Evolutionary conservation across 129 eudicot genomes (phyloP).

Genomic region (Chrysanthemum makinoi): DNA sequence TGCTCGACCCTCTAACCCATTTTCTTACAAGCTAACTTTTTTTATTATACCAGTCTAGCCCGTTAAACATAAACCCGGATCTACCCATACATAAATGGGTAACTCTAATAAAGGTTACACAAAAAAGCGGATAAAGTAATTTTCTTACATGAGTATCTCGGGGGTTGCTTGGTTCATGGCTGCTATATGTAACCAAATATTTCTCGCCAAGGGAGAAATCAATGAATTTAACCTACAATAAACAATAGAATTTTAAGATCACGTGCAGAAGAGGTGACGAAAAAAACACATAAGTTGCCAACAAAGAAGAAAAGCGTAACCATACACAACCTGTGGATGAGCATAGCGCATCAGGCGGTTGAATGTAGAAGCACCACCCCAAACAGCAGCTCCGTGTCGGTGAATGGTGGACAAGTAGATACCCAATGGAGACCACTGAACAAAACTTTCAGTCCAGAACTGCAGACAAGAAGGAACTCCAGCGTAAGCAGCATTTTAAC

Average conservation of each 20-base stretch:
- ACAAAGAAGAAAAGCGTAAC: neutral
- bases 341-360: slow-evolving; percentile 42
- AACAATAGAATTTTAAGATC: slow-evolving; percentile 3
- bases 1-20: too few species aligned
- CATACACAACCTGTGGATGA: slow-evolving; percentile 34
- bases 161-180: slow-evolving; percentile 91
- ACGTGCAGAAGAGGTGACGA: neutral
- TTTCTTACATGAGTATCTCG: slow-evolving; percentile 60
- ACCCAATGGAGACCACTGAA: slow-evolving; percentile 91
- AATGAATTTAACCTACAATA: slow-evolving; percentile 66
- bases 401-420: slow-evolving; percentile 88
- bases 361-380: slow-evolving; percentile 57
- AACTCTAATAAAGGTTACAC: neutral
- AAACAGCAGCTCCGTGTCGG: slow-evolving; percentile 76
- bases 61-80: too few species aligned
- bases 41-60: too few species aligned
- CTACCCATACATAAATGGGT: too few species aligned
- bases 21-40: too few species aligned
- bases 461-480: slow-evolving; percentile 21
- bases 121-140: too few species aligned
- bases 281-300: neutral
- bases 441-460: slow-evolving; percentile 87
- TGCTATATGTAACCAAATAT: slow-evolving; percentile 42
- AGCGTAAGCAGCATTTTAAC: neutral
- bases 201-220: slow-evolving; percentile 73